phyloP scores from a whole-genome alignment of 305 asterid genomes.

The Petunia hybrid region DNA sequence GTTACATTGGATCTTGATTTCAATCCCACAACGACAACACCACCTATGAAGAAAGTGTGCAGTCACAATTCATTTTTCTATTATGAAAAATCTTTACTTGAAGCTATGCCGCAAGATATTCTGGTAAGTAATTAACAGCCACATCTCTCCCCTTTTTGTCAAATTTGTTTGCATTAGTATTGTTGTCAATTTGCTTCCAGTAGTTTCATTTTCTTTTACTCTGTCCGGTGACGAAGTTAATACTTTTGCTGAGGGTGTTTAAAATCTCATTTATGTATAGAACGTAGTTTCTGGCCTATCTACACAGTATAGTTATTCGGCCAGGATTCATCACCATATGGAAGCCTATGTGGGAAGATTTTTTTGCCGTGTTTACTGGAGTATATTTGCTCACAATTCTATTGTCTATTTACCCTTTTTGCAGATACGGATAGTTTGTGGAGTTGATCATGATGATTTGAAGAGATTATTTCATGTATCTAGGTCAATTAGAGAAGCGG shows the following conservation, averaged over 20 bases:
- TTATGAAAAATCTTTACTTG: slow-evolving; percentile 40
- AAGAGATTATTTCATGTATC: slow-evolving; percentile 47
- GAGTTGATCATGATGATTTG: slow-evolving; percentile 57
- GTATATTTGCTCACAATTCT: background rate
- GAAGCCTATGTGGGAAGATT: too few species aligned
- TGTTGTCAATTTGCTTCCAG: background rate
- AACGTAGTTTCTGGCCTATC: too few species aligned
- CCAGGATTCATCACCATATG: too few species aligned
- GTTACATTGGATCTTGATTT: slow-evolving; percentile 53
- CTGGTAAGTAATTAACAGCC: slow-evolving; percentile 56
- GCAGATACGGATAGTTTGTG: slow-evolving; percentile 52
- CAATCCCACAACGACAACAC: slow-evolving; percentile 35
- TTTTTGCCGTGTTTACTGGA: background rate
- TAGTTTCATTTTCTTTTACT: background rate
- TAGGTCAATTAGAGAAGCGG: slow-evolving; percentile 38
- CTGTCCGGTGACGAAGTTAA: background rate
- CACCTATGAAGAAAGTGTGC: slow-evolving; percentile 56
- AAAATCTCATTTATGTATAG: too few species aligned
- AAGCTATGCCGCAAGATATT: slow-evolving; percentile 66
- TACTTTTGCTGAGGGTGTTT: too few species aligned
- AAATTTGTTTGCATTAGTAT: background rate
- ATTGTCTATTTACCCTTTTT: background rate
- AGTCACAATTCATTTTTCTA: slow-evolving; percentile 39
- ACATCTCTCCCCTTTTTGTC: background rate
- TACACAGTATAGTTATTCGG: too few species aligned